phyloP scores from a whole-genome alignment of 2,329 filamentous ascomycete species.

The Penicillium nordicum region DNA sequence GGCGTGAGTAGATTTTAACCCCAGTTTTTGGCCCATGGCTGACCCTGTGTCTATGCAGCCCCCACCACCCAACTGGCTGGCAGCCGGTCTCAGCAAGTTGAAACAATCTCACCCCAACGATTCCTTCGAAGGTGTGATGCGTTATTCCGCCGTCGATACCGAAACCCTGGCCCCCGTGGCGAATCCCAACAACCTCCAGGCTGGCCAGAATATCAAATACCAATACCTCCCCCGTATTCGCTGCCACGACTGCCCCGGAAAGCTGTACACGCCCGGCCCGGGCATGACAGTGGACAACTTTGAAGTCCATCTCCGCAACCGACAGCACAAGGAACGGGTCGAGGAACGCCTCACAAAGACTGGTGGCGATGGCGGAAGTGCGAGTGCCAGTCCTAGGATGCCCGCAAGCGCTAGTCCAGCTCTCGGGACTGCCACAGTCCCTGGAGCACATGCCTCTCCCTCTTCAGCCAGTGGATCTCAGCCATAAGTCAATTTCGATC shows the following conservation, averaged over 20 bases:
- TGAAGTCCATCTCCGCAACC: constrained; percentile 85
- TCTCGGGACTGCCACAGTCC: not conserved
- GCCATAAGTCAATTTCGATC: constrained; percentile 14
- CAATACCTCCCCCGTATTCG: constrained; percentile 86
- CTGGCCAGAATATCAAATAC: constrained; percentile 65
- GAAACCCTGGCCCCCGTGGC: constrained; percentile 64
- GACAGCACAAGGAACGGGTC: constrained; percentile 71
- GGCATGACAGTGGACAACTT: constrained; percentile 85
- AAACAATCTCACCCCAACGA: constrained; percentile 71
- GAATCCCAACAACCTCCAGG: constrained; percentile 48
- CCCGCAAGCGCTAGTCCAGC: constrained; percentile 19
- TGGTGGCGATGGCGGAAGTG: constrained; percentile 12
- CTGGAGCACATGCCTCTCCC: constrained; percentile 4
- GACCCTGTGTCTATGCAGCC: constrained; percentile 54
- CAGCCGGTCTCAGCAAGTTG: constrained; percentile 67
- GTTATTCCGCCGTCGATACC: constrained; percentile 75
- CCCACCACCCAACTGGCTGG: constrained; percentile 82
- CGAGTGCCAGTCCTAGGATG: constrained; percentile 12
- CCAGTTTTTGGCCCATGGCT: constrained; percentile 15
- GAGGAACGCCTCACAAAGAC: constrained; percentile 47
- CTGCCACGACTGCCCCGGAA: constrained; percentile 88
- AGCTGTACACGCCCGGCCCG: constrained; percentile 87
- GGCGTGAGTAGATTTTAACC: constrained; percentile 41
- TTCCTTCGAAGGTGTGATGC: constrained; percentile 86
- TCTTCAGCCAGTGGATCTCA: constrained; percentile 14